phyloP scores from a whole-genome alignment of 257 asterid genomes.

The Scutellaria galericulata region DNA sequence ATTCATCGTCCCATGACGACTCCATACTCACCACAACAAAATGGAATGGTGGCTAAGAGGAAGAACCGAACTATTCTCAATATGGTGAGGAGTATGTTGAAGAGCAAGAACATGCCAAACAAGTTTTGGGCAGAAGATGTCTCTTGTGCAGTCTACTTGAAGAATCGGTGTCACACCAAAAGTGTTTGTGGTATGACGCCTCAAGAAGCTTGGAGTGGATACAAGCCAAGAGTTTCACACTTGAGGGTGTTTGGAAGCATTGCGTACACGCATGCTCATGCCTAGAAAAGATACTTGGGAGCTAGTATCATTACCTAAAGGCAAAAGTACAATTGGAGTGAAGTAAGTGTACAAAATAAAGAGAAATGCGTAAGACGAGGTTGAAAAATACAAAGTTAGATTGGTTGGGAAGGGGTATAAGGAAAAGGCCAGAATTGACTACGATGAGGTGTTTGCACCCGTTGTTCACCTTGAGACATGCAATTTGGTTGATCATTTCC shows the following conservation, averaged over 20 bases:
- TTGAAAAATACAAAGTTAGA: too few species aligned
- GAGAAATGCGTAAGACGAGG: background rate
- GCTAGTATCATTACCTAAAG: background rate
- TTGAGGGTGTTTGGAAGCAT: too few species aligned
- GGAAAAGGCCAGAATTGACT: too few species aligned
- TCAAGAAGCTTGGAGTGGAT: slow-evolving; percentile 15
- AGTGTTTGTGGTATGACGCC: background rate
- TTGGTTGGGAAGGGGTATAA: too few species aligned
- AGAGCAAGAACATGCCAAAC: slow-evolving; percentile 17
- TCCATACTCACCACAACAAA: background rate
- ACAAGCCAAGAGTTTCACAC: background rate
- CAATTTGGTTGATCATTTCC: background rate
- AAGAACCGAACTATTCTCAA: background rate
- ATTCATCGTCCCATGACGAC: slow-evolving; percentile 6
- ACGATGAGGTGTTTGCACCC: background rate
- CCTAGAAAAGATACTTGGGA: background rate
- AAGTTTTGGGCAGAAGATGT: background rate
- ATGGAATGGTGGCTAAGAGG: background rate
- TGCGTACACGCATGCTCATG: too few species aligned
- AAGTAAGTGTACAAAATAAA: background rate
- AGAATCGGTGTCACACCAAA: background rate
- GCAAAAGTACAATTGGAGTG: background rate
- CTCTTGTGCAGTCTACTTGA: background rate
- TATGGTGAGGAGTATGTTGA: slow-evolving; percentile 15
- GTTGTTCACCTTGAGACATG: background rate